Percentiles rank a stretch among this genome's conserved stretches.
Evolutionary conservation across 768 basidiomycete species (phyloP).

Genomic region (Naematelia encephala): DNA sequence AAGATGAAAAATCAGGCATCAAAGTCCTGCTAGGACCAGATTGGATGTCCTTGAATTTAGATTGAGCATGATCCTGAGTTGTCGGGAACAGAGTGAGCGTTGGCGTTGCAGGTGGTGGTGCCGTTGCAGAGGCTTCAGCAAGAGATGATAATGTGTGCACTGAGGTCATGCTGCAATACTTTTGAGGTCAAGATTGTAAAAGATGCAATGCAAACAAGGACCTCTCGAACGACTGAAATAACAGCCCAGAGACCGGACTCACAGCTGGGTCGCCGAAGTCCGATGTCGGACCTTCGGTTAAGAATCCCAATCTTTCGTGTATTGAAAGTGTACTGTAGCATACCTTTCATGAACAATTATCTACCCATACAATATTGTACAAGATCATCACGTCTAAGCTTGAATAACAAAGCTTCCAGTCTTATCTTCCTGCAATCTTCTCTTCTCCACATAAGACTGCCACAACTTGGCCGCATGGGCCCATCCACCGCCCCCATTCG

Average conservation of each 20-base stretch:
- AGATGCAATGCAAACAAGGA: too few species aligned
- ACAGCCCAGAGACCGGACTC: too few species aligned
- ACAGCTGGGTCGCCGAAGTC: too few species aligned
- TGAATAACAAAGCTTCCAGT: not conserved
- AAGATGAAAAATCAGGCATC: conserved; percentile 20
- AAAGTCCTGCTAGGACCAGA: conserved; percentile 25
- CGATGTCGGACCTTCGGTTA: too few species aligned
- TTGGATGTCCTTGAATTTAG: conserved; percentile 28
- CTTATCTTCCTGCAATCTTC: not conserved
- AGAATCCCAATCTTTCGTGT: too few species aligned
- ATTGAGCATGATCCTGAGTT: conserved; percentile 16
- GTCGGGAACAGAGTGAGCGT: conserved; percentile 15
- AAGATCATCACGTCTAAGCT: not conserved
- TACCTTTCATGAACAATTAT: too few species aligned
- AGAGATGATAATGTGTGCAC: not conserved
- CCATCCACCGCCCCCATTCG: conserved; percentile 2
- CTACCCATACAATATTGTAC: too few species aligned
- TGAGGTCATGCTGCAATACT: not conserved
- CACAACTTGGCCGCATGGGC: conserved; percentile 13
- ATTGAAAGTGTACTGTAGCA: too few species aligned
- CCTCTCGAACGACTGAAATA: too few species aligned
- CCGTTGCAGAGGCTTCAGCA: not conserved
- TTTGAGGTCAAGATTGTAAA: too few species aligned
- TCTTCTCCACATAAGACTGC: not conserved
- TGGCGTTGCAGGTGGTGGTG: not conserved